Conservation (phyloP, 2,329 filamentous ascomycete species). For the Lachnellula hyalina region DNA sequence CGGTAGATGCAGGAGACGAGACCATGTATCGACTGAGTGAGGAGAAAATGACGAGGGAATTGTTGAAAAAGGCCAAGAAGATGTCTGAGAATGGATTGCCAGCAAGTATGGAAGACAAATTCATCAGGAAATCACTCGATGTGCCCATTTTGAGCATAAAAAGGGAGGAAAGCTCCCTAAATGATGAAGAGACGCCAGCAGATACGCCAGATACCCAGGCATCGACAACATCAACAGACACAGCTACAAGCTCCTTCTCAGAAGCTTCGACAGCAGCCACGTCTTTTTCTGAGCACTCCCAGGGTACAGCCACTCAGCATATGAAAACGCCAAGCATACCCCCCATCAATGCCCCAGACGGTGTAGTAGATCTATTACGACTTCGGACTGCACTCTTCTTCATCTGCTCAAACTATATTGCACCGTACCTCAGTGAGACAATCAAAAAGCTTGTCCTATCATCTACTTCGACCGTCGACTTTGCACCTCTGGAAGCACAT, state of each 20-base stretch:
- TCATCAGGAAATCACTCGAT: conserved; percentile 71
- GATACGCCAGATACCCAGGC: conserved; percentile 31
- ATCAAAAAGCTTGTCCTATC: conserved; percentile 36
- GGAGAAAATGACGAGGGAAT: conserved; percentile 58
- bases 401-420: conserved; percentile 44
- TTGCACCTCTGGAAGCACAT: conserved; percentile 66
- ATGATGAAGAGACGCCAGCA: conserved; percentile 29
- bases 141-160: conserved; percentile 67
- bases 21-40: conserved; percentile 77
- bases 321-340: conserved; percentile 19
- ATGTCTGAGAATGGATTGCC: conserved; percentile 66
- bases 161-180: conserved; percentile 44
- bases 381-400: conserved; percentile 45
- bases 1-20: conserved; percentile 76
- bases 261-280: conserved; percentile 34
- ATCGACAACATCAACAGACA: conserved; percentile 30
- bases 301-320: conserved; percentile 3
- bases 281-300: conserved; percentile 29
- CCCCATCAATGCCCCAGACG: conserved; percentile 29
- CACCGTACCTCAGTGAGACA: conserved; percentile 33
- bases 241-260: conserved; percentile 34
- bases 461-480: conserved; percentile 47
- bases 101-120: conserved; percentile 76
- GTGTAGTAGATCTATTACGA: conserved; percentile 39
- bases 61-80: conserved; percentile 66